A percentile compares a stretch with the other conserved stretches of the same genome.
Evolutionary conservation across 2,329 filamentous ascomycete genomes (phyloP).

Genomic region (Botryotinia globosa): DNA sequence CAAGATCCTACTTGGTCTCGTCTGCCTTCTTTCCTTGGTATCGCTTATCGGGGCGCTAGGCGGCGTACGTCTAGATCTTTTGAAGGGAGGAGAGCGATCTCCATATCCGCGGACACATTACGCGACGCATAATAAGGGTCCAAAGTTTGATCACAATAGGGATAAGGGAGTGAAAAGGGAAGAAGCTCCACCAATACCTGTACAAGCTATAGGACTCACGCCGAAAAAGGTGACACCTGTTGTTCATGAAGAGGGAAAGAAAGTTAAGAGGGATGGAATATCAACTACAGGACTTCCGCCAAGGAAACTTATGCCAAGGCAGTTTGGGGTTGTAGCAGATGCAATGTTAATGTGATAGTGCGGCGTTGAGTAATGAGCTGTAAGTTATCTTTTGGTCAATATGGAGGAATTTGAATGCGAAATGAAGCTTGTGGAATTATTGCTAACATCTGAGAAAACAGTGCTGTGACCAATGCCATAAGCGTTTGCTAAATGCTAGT

Average conservation of each 20-base stretch:
- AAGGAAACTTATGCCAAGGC: neutral
- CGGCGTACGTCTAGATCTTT: neutral
- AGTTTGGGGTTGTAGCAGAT: neutral
- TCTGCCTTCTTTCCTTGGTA: conserved; percentile 6
- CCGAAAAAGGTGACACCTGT: neutral
- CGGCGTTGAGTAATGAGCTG: neutral
- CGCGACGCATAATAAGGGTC: conserved; percentile 2
- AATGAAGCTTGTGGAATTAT: neutral
- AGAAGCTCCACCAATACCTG: conserved; percentile 5
- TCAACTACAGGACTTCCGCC: neutral
- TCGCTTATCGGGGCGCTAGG: neutral
- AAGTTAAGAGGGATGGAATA: neutral
- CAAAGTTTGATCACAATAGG: conserved; percentile 10
- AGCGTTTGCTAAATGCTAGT: neutral
- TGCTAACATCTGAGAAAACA: neutral
- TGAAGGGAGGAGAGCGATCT: neutral
- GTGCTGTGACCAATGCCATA: neutral
- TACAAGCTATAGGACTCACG: neutral
- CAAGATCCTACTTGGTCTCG: neutral
- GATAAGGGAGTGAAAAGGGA: neutral
- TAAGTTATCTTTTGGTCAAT: neutral
- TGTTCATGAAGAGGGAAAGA: neutral
- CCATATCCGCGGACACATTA: conserved; percentile 3
- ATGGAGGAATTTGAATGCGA: neutral
- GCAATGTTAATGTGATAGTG: neutral